Conservation (phyloP, 169 alveolate species). For the Cryptosporidium muris region DNA sequence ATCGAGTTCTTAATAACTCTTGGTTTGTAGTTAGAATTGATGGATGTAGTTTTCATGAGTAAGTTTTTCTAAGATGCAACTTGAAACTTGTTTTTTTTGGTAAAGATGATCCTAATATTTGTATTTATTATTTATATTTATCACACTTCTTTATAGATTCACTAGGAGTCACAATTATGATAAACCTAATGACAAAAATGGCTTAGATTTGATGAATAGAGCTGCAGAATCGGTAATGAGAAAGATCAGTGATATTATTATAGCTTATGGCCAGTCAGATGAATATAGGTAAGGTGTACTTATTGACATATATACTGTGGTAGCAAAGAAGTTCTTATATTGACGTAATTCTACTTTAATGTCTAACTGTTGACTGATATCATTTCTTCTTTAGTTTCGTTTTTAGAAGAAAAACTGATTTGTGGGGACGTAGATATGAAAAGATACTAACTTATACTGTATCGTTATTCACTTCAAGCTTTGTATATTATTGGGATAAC, state of each 20-base stretch:
- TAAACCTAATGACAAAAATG: slow-evolving; percentile 94
- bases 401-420: slow-evolving; percentile 80
- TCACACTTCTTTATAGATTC: slow-evolving; percentile 75
- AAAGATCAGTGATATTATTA: slow-evolving; percentile 88
- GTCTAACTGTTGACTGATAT: slow-evolving; percentile 66
- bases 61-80: not conserved
- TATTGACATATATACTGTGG: slow-evolving; percentile 39
- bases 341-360: no score
- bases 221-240: slow-evolving; percentile 92
- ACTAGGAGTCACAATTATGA: slow-evolving; percentile 86
- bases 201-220: slow-evolving; percentile 87
- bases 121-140: not conserved
- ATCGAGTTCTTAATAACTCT: slow-evolving; percentile 83
- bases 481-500: slow-evolving; percentile 84
- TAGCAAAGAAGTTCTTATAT: no score
- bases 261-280: slow-evolving; percentile 95
- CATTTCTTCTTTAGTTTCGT: slow-evolving; percentile 77
- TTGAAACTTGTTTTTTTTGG: not conserved
- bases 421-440: slow-evolving; percentile 83
- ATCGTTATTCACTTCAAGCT: slow-evolving; percentile 90
- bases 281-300: slow-evolving; percentile 81
- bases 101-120: not conserved
- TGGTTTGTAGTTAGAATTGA: slow-evolving; percentile 93
- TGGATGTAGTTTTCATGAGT: slow-evolving; percentile 91
- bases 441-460: slow-evolving; percentile 89